Conservation (phyloP, 768 basidiomycete genomes). For the Amanita pallidorosea region DNA sequence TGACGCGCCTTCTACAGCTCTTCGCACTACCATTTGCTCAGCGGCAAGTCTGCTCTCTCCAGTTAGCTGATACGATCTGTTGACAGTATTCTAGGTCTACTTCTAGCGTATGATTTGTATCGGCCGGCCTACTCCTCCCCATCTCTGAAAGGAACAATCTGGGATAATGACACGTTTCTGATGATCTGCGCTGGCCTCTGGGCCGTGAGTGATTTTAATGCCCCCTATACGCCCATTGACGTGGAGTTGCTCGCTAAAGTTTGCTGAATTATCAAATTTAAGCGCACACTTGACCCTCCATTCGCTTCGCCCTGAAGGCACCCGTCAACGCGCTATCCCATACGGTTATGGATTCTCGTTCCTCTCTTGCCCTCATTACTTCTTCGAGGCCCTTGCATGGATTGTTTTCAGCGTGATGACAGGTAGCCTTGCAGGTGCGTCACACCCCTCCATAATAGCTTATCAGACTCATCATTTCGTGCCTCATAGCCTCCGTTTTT, state of each 20-base stretch:
- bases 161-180: slow-evolving; percentile 60
- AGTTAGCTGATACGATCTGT: not conserved
- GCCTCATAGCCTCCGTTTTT: not conserved
- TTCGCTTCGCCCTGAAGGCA: slow-evolving; percentile 70
- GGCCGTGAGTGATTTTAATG: slow-evolving; percentile 44
- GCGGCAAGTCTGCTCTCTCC: slow-evolving; percentile 26
- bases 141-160: slow-evolving; percentile 48
- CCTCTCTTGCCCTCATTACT: slow-evolving; percentile 88
- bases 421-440: slow-evolving; percentile 61
- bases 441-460: not conserved
- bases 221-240: not conserved
- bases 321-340: slow-evolving; percentile 75
- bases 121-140: slow-evolving; percentile 63
- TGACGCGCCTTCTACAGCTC: slow-evolving; percentile 39
- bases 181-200: slow-evolving; percentile 56
- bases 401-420: slow-evolving; percentile 64
- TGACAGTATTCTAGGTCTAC: slow-evolving; percentile 35
- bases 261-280: slow-evolving; percentile 78
- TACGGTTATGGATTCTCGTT: slow-evolving; percentile 84
- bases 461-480: not conserved
- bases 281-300: slow-evolving; percentile 76
- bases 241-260: slow-evolving; percentile 33
- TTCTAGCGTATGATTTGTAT: slow-evolving; percentile 78
- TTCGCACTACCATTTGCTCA: slow-evolving; percentile 78
- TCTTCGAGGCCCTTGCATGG: slow-evolving; percentile 83